A percentile compares a stretch with the other conserved stretches of the same genome.
Evolutionary conservation across 2,329 filamentous ascomycete species (phyloP).

Genomic region (Pseudopyrenochaeta lycopersici): DNA sequence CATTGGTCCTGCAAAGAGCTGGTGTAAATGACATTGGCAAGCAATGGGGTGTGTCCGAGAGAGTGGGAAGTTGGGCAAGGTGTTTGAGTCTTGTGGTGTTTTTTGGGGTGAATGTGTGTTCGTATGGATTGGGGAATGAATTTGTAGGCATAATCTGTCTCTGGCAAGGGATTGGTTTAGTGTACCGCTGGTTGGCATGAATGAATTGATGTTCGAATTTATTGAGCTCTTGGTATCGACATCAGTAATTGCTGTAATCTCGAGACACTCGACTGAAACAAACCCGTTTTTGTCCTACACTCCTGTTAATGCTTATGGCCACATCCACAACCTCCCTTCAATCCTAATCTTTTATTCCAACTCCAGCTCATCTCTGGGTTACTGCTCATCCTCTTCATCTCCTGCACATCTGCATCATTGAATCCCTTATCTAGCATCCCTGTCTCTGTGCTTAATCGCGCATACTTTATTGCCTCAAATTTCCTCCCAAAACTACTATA

Average conservation of each 20-base stretch:
- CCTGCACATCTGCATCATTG: constrained; percentile 31
- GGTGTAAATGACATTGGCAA: background rate
- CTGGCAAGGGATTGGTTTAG: background rate
- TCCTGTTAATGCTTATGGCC: constrained; percentile 3
- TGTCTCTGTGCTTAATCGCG: constrained; percentile 35
- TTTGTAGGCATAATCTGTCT: background rate
- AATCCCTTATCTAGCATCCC: constrained; percentile 44
- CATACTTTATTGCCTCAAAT: constrained; percentile 42
- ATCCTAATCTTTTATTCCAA: constrained; percentile 43
- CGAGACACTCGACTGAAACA: no score
- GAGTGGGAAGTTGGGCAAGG: background rate
- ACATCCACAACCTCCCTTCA: constrained; percentile 30
- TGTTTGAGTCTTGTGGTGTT: background rate
- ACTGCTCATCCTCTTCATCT: constrained; percentile 38
- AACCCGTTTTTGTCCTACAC: no score
- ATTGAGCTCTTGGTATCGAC: no score
- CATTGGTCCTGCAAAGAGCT: background rate
- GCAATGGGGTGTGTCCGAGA: background rate
- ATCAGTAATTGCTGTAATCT: no score
- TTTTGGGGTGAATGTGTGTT: background rate
- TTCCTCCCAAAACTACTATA: constrained; percentile 47
- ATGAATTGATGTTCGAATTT: no score
- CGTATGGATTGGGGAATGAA: background rate
- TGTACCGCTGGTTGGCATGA: background rate
- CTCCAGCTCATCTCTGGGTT: constrained; percentile 43